These are phyloP conservation scores for Elongisporangium prolatum DNA, from an alignment of 352 stramenopile genomes.

Conservation along the genomic window DNA sequence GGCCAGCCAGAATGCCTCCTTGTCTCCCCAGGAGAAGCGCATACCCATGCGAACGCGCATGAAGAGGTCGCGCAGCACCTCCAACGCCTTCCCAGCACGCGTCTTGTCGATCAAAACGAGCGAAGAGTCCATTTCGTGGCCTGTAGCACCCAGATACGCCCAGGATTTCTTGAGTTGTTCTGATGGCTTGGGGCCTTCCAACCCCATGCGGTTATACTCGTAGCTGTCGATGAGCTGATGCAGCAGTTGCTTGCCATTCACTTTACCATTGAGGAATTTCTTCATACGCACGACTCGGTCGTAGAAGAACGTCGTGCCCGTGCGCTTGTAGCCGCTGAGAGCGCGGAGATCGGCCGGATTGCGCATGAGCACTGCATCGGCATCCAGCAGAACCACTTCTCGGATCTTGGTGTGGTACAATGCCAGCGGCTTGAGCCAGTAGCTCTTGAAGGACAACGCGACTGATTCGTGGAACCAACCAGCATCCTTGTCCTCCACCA, in stretches of 20 bases:
- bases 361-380: constrained; percentile 40
- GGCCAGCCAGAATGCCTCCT: constrained; percentile 45
- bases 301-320: constrained; percentile 68
- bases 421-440: constrained; percentile 56
- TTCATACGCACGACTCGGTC: constrained; percentile 36
- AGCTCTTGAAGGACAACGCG: constrained; percentile 29
- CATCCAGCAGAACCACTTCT: constrained; percentile 53
- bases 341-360: constrained; percentile 33
- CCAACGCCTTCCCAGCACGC: constrained; percentile 19
- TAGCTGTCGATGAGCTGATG: constrained; percentile 27
- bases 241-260: constrained; percentile 13
- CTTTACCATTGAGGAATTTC: constrained; percentile 20
- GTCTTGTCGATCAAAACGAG: constrained; percentile 44
- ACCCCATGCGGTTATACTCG: constrained; percentile 37
- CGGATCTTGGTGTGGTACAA: constrained; percentile 37
- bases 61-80: constrained; percentile 34
- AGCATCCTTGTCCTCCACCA: constrained; percentile 10
- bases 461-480: not conserved
- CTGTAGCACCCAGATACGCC: constrained; percentile 29
- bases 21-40: constrained; percentile 42
- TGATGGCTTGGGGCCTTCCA: constrained; percentile 25
- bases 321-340: constrained; percentile 31
- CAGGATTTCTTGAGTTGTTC: constrained; percentile 35
- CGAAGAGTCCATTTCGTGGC: constrained; percentile 54
- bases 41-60: constrained; percentile 21